These are phyloP conservation scores for Halenospora varia DNA, from an alignment of 495 filamentous ascomycete species.

Conservation along the genomic window DNA sequence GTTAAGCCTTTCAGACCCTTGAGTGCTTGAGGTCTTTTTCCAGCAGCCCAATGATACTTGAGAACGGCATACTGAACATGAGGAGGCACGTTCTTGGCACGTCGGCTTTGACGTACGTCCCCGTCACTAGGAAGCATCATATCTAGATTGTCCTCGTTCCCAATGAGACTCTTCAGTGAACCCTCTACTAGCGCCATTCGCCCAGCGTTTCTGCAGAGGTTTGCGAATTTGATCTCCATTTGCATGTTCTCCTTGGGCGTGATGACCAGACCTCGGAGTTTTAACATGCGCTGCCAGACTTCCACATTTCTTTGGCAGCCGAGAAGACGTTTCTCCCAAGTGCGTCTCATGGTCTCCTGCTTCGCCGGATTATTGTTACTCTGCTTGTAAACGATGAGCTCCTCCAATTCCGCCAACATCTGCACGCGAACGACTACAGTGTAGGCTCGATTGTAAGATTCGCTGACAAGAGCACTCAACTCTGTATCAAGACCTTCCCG, in stretches of 20 bases:
- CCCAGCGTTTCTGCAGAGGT: conserved; percentile 92
- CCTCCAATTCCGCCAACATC: conserved; percentile 97
- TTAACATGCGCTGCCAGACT: conserved; percentile 97
- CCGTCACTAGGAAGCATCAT: conserved; percentile 48
- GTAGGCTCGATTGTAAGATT: conserved; percentile 96
- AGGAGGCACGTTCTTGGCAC: conserved; percentile 46
- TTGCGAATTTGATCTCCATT: conserved; percentile 99
- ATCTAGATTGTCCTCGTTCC: conserved; percentile 59
- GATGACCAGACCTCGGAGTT: conserved; percentile 89
- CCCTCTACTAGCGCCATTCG: conserved; percentile 96
- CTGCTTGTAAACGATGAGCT: conserved; percentile 97
- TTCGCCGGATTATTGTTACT: conserved; percentile 71
- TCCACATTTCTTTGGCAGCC: conserved; percentile 97
- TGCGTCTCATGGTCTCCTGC: conserved; percentile 83
- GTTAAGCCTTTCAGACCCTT: conserved; percentile 80
- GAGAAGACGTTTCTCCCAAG: conserved; percentile 92
- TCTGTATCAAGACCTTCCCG: conserved; percentile 93
- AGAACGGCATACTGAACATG: conserved; percentile 87
- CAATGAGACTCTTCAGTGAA: conserved; percentile 70
- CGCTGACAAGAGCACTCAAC: conserved; percentile 87
- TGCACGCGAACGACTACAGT: conserved; percentile 93
- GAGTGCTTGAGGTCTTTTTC: conserved; percentile 60
- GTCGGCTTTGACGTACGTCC: conserved; percentile 32
- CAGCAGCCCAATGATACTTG: conserved; percentile 89
- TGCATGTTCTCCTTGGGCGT: conserved; percentile 87